Conservation (phyloP, 2,329 filamentous ascomycete species). For the Xylaria sp. region DNA sequence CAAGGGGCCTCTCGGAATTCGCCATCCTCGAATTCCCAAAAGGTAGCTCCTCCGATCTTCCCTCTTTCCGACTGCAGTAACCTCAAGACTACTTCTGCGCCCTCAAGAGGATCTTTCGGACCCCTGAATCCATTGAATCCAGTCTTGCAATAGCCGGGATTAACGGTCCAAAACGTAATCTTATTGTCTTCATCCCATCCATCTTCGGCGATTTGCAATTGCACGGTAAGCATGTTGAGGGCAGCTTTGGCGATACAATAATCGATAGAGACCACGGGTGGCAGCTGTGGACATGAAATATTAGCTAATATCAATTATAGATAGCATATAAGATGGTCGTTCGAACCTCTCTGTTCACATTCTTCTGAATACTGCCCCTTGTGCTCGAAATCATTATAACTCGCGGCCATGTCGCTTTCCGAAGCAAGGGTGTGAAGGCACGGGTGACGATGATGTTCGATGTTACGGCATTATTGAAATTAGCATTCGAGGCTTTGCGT, state of each 20-base stretch:
- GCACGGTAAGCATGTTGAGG: slow-evolving; percentile 2
- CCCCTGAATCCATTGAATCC: slow-evolving; percentile 5
- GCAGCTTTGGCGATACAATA: not conserved
- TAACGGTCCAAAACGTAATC: not conserved
- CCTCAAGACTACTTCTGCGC: not conserved
- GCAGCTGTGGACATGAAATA: not conserved
- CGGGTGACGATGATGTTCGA: not conserved
- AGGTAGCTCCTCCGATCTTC: not conserved
- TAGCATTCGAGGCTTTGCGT: not conserved
- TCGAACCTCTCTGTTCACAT: not conserved
- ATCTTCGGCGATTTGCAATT: slow-evolving; percentile 1
- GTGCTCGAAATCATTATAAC: slow-evolving; percentile 2
- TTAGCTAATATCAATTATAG: not conserved
- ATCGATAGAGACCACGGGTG: not conserved
- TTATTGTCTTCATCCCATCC: not conserved
- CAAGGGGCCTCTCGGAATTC: slow-evolving; percentile 3
- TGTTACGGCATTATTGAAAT: slow-evolving; percentile 4
- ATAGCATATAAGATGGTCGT: not conserved
- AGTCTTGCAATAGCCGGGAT: not conserved
- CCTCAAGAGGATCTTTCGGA: slow-evolving; percentile 1
- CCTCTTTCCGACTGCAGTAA: not conserved
- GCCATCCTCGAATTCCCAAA: slow-evolving; percentile 4
- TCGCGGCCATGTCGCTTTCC: slow-evolving; percentile 2
- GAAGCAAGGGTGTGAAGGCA: not conserved
- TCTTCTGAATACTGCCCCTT: slow-evolving; percentile 1